Conservation (phyloP, 495 filamentous ascomycete genomes). For the Penicillium alfredii region DNA sequence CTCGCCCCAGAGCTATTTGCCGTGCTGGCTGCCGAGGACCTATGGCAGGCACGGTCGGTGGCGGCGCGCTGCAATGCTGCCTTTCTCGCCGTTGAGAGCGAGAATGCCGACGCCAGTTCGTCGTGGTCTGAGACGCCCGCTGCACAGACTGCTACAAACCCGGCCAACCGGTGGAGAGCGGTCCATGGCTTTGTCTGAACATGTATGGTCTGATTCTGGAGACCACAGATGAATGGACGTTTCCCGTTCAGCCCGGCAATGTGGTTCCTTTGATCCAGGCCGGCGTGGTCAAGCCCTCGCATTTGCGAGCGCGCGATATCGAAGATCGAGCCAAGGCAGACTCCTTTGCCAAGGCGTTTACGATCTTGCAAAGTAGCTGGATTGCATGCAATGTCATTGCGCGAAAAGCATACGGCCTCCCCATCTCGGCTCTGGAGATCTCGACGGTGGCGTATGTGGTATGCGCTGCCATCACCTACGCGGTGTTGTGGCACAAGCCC, state of each 20-base stretch:
- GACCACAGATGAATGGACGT: constrained; percentile 8
- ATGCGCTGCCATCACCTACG: constrained; percentile 1
- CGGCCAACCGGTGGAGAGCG: background rate
- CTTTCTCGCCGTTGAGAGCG: background rate
- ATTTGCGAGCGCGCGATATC: constrained; percentile 8
- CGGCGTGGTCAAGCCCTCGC: constrained; percentile 2
- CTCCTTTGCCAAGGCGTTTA: constrained; percentile 12
- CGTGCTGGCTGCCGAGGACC: background rate
- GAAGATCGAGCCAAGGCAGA: constrained; percentile 12
- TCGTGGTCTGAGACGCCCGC: background rate
- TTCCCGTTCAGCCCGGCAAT: constrained; percentile 4
- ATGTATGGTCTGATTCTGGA: constrained; percentile 6
- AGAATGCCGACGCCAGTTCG: background rate
- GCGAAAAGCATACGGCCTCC: constrained; percentile 6
- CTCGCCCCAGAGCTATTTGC: constrained; percentile 10
- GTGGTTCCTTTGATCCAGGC: constrained; percentile 7
- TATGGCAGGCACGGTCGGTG: background rate
- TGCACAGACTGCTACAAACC: background rate
- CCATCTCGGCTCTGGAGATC: constrained; percentile 2
- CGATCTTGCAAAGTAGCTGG: constrained; percentile 8
- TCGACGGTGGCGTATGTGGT: constrained; percentile 1
- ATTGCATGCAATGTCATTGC: constrained; percentile 6
- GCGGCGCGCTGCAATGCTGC: constrained; percentile 4
- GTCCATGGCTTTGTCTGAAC: constrained; percentile 6
- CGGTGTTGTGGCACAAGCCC: constrained; percentile 11